Evolutionary conservation across 2,329 filamentous ascomycete species (phyloP), one percentile per base, ranked within the genome.

Genomic region (Corinectria fuckeliana): DNA sequence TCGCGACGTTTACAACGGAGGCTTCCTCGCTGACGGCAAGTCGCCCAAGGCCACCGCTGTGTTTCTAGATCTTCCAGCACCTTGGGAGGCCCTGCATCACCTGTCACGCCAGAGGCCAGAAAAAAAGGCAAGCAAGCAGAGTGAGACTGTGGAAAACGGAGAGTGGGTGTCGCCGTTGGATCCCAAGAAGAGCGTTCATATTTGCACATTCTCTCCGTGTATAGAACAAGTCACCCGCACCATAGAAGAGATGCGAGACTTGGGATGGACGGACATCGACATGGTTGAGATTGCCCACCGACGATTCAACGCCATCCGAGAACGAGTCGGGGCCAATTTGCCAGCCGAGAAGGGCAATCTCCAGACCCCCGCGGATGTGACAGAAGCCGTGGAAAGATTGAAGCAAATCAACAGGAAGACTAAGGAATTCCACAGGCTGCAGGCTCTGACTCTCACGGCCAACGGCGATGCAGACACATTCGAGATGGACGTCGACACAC

Each of bases 141-240:
- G 52, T 16, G 68, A 72, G n/a, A 71, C 65, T 5, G 9, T 45
- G 30, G 62, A 61, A 14, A 57, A 68, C 47, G 47, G 63, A 21
- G 66, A 57, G 36, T 88, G 84, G 79, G 72, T 82, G 14, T 88
- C 86, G 0, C 82, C 86, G 0, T 82, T 98, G 10, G 89, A 95
- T 66, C 88, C 91, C 0, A 82, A 83, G n/a, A 83, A 85, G 39
- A 84, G 90, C 5, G 86, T 89, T 1, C 85, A 95, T 71, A 85
- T 99, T 54, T 99, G 95, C 80, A 96, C 93, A 1, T 99, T 99
- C 78, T 96, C 91, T 1, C 95, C 95, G 0, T 99, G 95, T 76
- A 96, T 99, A 65, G 95, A 99, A 77, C 95, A 99, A 79, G 94
- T 96, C 20, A 92, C 91, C 52, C 87, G 88, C 56, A 98, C 95